A percentile compares a stretch with the other conserved stretches of the same genome.
Conservation (phyloP, 2,329 filamentous ascomycete species). For the Claviceps pazoutovae region DNA sequence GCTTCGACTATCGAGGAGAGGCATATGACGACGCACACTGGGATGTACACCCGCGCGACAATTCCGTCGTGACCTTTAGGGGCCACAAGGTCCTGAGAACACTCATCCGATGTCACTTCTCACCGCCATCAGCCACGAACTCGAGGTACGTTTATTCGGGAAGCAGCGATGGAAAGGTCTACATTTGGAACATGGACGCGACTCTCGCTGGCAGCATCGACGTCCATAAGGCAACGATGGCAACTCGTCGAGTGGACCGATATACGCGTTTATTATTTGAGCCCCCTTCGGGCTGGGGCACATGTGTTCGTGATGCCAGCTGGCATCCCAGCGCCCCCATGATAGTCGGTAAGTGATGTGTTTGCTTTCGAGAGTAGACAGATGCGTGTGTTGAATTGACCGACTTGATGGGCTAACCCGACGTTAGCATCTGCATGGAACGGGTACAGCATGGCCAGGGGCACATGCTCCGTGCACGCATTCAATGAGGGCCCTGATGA, state of each 20-base stretch:
- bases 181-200: constrained; percentile 87
- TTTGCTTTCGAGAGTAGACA: no score
- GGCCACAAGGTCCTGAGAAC: constrained; percentile 83
- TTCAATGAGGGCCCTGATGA: constrained; percentile 54
- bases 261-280: constrained; percentile 42
- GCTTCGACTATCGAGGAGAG: constrained; percentile 64
- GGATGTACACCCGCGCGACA: constrained; percentile 58
- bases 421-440: constrained; percentile 68
- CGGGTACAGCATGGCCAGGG: constrained; percentile 56
- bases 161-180: constrained; percentile 77
- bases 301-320: constrained; percentile 73
- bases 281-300: constrained; percentile 50
- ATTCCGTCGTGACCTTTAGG: constrained; percentile 83
- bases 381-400: neutral
- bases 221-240: constrained; percentile 55
- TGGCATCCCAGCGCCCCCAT: constrained; percentile 82
- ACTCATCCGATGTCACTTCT: constrained; percentile 90
- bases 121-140: constrained; percentile 71
- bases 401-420: neutral
- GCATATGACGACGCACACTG: constrained; percentile 51
- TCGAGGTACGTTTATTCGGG: constrained; percentile 89
- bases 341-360: constrained; percentile 43
- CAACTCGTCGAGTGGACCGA: constrained; percentile 42
- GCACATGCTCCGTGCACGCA: constrained; percentile 64
- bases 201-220: constrained; percentile 68